Evolutionary conservation across 306 rosid genomes (phyloP).

Genomic region (Clitoria ternatea): DNA sequence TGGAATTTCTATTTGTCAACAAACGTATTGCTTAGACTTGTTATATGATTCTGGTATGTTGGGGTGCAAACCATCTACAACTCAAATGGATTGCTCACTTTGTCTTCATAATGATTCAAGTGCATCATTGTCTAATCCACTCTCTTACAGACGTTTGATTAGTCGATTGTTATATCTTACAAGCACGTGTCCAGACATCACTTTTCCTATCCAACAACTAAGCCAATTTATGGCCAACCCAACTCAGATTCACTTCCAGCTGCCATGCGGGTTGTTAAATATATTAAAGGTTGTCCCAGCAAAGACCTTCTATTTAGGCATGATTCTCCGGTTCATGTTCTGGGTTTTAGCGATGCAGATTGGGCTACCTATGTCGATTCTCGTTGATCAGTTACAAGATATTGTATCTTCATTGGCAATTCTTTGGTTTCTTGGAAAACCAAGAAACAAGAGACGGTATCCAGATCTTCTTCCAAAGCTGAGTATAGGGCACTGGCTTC

Average conservation of each 20-base stretch:
- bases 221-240: background rate
- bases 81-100: background rate
- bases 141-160: background rate
- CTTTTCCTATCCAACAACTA: no score
- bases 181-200: background rate
- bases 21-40: background rate
- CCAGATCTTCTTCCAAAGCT: no score
- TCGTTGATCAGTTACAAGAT: no score
- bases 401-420: no score
- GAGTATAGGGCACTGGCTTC: no score
- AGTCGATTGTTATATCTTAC: background rate
- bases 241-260: background rate
- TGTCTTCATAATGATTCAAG: background rate
- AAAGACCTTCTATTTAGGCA: no score
- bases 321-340: no score
- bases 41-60: background rate
- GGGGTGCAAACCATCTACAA: background rate
- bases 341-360: no score
- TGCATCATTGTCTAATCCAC: background rate
- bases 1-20: background rate
- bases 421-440: no score
- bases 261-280: background rate
- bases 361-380: no score
- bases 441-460: no score
- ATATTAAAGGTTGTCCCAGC: no score